phyloP scores from a whole-genome alignment of 192 early-diverging fungal species.

The Backusella morwellensis region DNA sequence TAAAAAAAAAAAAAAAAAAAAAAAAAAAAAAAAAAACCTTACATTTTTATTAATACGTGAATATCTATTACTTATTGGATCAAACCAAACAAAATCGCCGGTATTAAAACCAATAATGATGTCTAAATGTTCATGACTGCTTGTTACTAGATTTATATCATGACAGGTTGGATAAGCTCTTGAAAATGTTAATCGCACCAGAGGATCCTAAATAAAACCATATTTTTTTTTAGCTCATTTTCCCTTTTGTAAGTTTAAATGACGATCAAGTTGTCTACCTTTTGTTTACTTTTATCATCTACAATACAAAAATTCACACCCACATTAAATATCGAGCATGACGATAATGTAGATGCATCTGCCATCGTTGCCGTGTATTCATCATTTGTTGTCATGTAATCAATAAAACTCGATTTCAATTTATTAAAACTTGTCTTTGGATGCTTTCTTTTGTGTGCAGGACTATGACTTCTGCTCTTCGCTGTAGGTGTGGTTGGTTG shows the following conservation, averaged over 20 bases:
- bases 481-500: background rate
- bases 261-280: background rate
- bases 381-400: background rate
- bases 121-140: conserved; percentile 71
- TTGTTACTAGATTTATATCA: conserved; percentile 76
- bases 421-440: background rate
- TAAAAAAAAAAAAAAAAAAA: no score
- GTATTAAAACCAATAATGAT: conserved; percentile 81
- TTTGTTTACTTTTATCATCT: background rate
- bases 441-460: background rate
- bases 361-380: background rate
- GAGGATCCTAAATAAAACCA: background rate
- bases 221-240: background rate
- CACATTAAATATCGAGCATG: background rate
- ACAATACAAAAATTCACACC: conserved; percentile 4
- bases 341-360: background rate
- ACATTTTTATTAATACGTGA: conserved; percentile 79
- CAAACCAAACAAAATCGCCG: conserved; percentile 85
- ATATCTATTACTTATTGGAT: conserved; percentile 85
- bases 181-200: conserved; percentile 60
- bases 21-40: background rate
- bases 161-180: conserved; percentile 80
- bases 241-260: background rate
- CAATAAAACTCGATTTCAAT: background rate
- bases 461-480: background rate